A percentile compares a stretch with the other conserved stretches of the same genome.
These are phyloP conservation scores for Sporisorium reilianum DNA, from an alignment of 1,284 basidiomycete species.

Conservation along the genomic window DNA sequence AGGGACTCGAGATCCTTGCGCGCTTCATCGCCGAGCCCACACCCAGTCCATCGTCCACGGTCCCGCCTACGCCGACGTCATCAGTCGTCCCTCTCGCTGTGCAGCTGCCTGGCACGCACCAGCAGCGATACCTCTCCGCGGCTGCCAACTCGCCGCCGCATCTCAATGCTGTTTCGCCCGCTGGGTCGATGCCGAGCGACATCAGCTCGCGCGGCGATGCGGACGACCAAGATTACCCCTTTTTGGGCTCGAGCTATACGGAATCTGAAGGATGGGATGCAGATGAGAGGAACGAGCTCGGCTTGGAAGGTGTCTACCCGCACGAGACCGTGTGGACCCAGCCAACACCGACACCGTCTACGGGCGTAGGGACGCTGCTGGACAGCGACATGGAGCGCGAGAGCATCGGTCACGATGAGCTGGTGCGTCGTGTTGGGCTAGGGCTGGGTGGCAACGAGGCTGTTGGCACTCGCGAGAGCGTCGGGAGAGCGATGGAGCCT, in stretches of 20 bases:
- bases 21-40: slow-evolving; percentile 49
- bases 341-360: slow-evolving; percentile 43
- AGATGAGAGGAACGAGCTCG: slow-evolving; percentile 34
- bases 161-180: slow-evolving; percentile 46
- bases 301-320: slow-evolving; percentile 49
- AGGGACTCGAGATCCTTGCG: slow-evolving; percentile 62
- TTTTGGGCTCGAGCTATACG: slow-evolving; percentile 27
- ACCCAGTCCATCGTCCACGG: slow-evolving; percentile 27
- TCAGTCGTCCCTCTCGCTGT: slow-evolving; percentile 18
- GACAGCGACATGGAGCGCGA: slow-evolving; percentile 21
- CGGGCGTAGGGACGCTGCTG: slow-evolving; percentile 41
- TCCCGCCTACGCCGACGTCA: slow-evolving; percentile 20
- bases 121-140: slow-evolving; percentile 5
- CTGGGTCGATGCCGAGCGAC: slow-evolving; percentile 59
- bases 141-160: slow-evolving; percentile 42
- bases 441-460: slow-evolving; percentile 11
- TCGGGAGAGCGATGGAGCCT: slow-evolving; percentile 13
- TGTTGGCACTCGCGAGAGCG: neutral
- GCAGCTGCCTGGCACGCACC: slow-evolving; percentile 12
- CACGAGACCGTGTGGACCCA: slow-evolving; percentile 43
- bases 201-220: slow-evolving; percentile 39
- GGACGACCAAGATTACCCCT: slow-evolving; percentile 33
- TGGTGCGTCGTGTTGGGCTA: slow-evolving; percentile 27
- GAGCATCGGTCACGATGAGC: slow-evolving; percentile 21
- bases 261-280: slow-evolving; percentile 37